Percentiles rank a stretch among this genome's conserved stretches.
phyloP scores from a whole-genome alignment of 1,139 yeast genomes.

The Sugiyamaella pinicola region DNA sequence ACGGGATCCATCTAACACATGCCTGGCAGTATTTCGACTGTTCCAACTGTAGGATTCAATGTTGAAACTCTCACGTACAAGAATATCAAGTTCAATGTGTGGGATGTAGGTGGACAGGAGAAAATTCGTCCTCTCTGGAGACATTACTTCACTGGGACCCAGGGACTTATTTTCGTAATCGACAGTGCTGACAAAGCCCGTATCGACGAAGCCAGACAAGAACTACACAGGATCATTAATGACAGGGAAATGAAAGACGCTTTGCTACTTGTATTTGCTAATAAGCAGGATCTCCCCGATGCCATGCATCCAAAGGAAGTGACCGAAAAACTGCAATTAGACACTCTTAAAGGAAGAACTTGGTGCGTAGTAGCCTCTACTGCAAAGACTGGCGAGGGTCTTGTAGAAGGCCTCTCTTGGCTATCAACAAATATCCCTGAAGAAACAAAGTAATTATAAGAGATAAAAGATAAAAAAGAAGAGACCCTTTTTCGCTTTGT shows the following conservation, averaged over 20 bases:
- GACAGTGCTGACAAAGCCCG: constrained; percentile 77
- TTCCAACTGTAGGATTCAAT: constrained; percentile 93
- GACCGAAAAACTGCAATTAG: constrained; percentile 81
- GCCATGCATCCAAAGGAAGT: constrained; percentile 91
- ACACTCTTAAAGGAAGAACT: constrained; percentile 82
- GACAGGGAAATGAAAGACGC: constrained; percentile 84
- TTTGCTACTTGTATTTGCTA: constrained; percentile 79
- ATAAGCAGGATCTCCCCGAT: constrained; percentile 86
- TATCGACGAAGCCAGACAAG: constrained; percentile 76
- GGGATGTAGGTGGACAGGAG: constrained; percentile 98
- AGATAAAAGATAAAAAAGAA: not conserved
- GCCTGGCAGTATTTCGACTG: constrained; percentile 62
- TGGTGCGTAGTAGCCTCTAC: constrained; percentile 91
- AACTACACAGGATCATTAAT: constrained; percentile 71
- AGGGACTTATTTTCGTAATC: constrained; percentile 89
- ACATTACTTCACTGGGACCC: constrained; percentile 91
- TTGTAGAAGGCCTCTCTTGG: constrained; percentile 89
- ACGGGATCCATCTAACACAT: constrained; percentile 6
- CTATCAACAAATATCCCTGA: constrained; percentile 66
- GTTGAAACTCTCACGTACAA: constrained; percentile 90
- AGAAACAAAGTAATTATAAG: constrained; percentile 32
- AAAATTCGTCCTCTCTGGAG: constrained; percentile 91
- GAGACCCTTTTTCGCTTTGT: too few relatives aligned
- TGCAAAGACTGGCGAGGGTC: constrained; percentile 90
- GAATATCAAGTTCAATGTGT: constrained; percentile 86